Percentiles rank a stretch among this genome's conserved stretches.
Conservation (phyloP, 257 asterid species). For the Schizonepeta tenuifolia region DNA sequence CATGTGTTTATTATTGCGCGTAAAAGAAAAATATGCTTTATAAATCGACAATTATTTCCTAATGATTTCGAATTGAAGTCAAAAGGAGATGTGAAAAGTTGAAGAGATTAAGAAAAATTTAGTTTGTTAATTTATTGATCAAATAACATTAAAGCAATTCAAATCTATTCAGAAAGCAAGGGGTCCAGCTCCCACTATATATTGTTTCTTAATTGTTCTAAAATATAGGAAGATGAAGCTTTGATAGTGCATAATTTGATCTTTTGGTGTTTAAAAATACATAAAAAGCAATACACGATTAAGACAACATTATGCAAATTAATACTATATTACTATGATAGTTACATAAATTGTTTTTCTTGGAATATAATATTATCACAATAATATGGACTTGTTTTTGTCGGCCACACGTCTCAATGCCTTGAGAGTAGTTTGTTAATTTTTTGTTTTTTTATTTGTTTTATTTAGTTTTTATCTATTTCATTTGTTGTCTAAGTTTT, state of each 20-base stretch:
- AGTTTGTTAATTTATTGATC: slow-evolving; percentile 1
- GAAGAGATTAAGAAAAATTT: not conserved
- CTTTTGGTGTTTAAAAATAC: slow-evolving; percentile 16
- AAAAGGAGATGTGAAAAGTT: slow-evolving; percentile 4
- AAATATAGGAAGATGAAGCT: slow-evolving; percentile 25
- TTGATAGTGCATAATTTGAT: slow-evolving; percentile 26
- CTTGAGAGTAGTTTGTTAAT: not conserved
- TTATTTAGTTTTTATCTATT: too few species aligned
- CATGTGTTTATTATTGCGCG: too few species aligned
- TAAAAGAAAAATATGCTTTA: not conserved
- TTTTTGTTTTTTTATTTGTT: not conserved
- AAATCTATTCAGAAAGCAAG: slow-evolving; percentile 21
- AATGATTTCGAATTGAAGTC: slow-evolving; percentile 15
- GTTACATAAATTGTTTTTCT: slow-evolving; percentile 18
- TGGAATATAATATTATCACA: slow-evolving; percentile 6
- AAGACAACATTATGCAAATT: slow-evolving; percentile 25
- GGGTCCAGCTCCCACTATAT: slow-evolving; percentile 41
- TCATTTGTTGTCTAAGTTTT: too few species aligned
- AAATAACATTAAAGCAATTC: not conserved
- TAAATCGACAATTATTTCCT: slow-evolving; percentile 4
- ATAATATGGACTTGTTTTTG: not conserved
- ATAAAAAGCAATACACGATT: slow-evolving; percentile 21
- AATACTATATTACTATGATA: slow-evolving; percentile 9
- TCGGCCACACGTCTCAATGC: not conserved
- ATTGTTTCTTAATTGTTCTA: slow-evolving; percentile 31